phyloP scores from a whole-genome alignment of 2,329 filamentous ascomycete species.

The Tolypocladium paradoxum region DNA sequence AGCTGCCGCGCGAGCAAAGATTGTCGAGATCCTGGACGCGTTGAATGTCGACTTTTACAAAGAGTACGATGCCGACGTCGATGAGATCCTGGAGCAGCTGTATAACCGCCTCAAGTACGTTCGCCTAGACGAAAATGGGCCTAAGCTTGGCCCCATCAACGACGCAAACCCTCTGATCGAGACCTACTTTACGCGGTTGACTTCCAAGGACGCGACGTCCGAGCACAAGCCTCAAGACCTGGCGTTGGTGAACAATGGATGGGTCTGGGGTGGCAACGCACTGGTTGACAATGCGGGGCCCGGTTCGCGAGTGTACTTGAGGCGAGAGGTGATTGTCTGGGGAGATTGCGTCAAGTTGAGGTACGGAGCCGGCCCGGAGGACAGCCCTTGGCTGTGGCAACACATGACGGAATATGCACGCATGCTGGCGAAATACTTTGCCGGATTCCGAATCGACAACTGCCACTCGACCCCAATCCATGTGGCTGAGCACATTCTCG shows the following conservation, averaged over 20 bases:
- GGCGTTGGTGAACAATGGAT: slow-evolving; percentile 88
- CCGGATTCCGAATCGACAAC: slow-evolving; percentile 94
- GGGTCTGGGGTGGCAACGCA: slow-evolving; percentile 97
- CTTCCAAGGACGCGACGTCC: slow-evolving; percentile 64
- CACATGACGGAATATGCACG: slow-evolving; percentile 91
- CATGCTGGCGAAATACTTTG: slow-evolving; percentile 88
- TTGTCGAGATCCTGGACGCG: slow-evolving; percentile 61
- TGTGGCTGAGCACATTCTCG: slow-evolving; percentile 88
- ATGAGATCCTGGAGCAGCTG: slow-evolving; percentile 78
- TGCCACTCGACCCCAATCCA: slow-evolving; percentile 93
- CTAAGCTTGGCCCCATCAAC: slow-evolving; percentile 72
- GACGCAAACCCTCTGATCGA: slow-evolving; percentile 75
- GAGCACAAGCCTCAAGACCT: slow-evolving; percentile 67
- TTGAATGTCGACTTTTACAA: slow-evolving; percentile 82
- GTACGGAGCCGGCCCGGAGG: slow-evolving; percentile 68
- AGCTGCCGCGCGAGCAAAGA: slow-evolving; percentile 39
- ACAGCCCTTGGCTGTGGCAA: slow-evolving; percentile 91
- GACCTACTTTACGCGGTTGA: slow-evolving; percentile 86
- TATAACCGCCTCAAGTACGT: slow-evolving; percentile 94
- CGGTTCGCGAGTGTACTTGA: slow-evolving; percentile 83
- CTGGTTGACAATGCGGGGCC: slow-evolving; percentile 89
- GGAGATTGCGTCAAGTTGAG: slow-evolving; percentile 96
- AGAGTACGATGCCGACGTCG: slow-evolving; percentile 79
- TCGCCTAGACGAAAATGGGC: slow-evolving; percentile 83
- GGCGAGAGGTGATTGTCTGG: slow-evolving; percentile 94